Evolutionary conservation across 164 flowering plant species (phyloP).

Genomic region (Brasenia schreberi): DNA sequence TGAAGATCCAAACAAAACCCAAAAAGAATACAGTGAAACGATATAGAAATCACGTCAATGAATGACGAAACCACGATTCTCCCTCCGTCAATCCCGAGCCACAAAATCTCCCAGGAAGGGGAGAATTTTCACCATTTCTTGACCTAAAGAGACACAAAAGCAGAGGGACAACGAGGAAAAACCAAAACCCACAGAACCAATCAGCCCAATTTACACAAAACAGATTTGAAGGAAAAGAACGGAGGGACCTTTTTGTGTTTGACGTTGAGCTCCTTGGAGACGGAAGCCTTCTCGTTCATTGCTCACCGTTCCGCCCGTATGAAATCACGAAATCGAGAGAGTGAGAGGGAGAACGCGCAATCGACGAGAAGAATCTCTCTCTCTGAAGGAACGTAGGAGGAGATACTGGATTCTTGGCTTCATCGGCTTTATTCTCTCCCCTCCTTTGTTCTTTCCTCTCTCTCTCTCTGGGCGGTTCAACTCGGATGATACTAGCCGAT

Average conservation of each 20-base stretch:
- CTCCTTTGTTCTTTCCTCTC: not conserved
- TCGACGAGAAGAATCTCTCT: not conserved
- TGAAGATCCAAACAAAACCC: not conserved
- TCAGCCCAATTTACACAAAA: not conserved
- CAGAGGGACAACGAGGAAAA: not conserved
- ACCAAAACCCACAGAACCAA: too few relatives aligned
- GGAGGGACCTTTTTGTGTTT: conserved; percentile 37
- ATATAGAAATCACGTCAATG: not conserved
- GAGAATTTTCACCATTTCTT: not conserved
- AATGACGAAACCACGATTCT: not conserved
- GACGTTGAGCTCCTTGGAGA: conserved; percentile 42
- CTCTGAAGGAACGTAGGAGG: not conserved
- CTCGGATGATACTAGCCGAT: too few relatives aligned
- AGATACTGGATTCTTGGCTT: not conserved
- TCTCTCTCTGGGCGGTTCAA: not conserved
- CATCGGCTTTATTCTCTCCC: not conserved
- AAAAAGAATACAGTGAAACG: not conserved
- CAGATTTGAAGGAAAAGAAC: not conserved
- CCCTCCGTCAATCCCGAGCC: not conserved
- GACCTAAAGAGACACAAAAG: not conserved
- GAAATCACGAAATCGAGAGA: conserved; percentile 3
- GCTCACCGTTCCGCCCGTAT: not conserved
- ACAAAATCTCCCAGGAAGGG: not conserved
- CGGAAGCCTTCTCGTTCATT: conserved; percentile 50
- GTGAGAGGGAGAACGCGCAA: not conserved